Conservation (phyloP, 306 rosid species). For the Dryas octopetala region DNA sequence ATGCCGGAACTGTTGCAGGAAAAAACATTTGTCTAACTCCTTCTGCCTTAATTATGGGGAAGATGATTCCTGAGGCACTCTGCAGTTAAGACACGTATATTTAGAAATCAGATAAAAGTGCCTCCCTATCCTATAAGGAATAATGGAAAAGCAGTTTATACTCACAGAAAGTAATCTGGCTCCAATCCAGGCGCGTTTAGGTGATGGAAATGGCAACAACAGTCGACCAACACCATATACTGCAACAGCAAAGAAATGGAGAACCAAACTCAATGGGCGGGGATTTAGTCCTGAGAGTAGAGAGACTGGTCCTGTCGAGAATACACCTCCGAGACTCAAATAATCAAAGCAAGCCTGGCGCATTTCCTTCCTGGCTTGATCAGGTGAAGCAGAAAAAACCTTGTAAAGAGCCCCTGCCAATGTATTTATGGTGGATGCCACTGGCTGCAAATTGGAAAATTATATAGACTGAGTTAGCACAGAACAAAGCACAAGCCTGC, state of each 20-base stretch:
- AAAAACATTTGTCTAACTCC: constrained; percentile 96
- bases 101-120: constrained; percentile 7
- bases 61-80: constrained; percentile 88
- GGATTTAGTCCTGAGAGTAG: constrained; percentile 91
- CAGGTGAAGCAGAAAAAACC: constrained; percentile 89
- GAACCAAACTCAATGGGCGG: constrained; percentile 86
- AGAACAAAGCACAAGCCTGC: not conserved
- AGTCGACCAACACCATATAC: constrained; percentile 83
- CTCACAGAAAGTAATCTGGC: constrained; percentile 66
- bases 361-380: constrained; percentile 93
- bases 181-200: constrained; percentile 80
- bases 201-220: constrained; percentile 84
- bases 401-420: constrained; percentile 96
- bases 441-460: constrained; percentile 61
- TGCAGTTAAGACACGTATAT: constrained; percentile 27
- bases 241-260: constrained; percentile 94
- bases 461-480: not conserved
- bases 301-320: constrained; percentile 77
- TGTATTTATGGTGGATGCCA: constrained; percentile 95
- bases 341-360: constrained; percentile 97
- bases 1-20: constrained; percentile 77
- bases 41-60: constrained; percentile 91
- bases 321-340: constrained; percentile 84
- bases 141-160: constrained; percentile 1
- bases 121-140: not conserved